Evolutionary conservation across 1,284 basidiomycete species (phyloP), one percentile per base, ranked within the genome.

Genomic region (Ustilago xerochloae): DNA sequence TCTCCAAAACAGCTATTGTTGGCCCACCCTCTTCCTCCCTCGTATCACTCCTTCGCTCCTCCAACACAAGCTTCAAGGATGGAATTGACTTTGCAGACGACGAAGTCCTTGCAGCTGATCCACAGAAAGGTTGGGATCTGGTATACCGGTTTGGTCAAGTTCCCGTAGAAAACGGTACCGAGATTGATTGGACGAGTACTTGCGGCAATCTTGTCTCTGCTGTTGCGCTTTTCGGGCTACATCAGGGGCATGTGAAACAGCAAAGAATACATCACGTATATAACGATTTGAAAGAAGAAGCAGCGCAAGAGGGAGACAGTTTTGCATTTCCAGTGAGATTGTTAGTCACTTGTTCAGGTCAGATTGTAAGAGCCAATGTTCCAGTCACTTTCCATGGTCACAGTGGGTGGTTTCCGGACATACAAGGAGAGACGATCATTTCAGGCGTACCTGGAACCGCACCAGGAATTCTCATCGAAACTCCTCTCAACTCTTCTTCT

Each of bases 1-100:
- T 92, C 6, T 92, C 91, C 50, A 94, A 94, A 81, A 88, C 92
- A n/a, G 90, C 89, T 70, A 87, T 93, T 30, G 88, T 93, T 13
- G 75, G 76, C 4, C 52, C 72, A 8, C 78, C 80, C 1, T 54
- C 65, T 15, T 9, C 59, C 0, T 30, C 33, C 1, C 55, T 74
- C 6, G 32, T 51, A 5, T 32, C 45, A 1, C 43, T 26, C 6
- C 48, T 73, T 13, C 29, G 13, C 0, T 6, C 29, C 2, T 2
- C 29, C 0, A 16, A 13, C 2, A 45, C 4, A 1, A 16, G 43
- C 15, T 65, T 63, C 29, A 52, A 55, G 12, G 77, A 81, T 4
- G 79, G 67, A 6, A 52, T 78, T 6, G 46, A 66, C 1, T 77
- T 67, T 50, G 72, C 63, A 3, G 81, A 83, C 41, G 68, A 78